Evolutionary conservation across 2,329 filamentous ascomycete genomes (phyloP), one percentile per base, ranked within the genome.

Genomic region (Orbilia ellipsospora): DNA sequence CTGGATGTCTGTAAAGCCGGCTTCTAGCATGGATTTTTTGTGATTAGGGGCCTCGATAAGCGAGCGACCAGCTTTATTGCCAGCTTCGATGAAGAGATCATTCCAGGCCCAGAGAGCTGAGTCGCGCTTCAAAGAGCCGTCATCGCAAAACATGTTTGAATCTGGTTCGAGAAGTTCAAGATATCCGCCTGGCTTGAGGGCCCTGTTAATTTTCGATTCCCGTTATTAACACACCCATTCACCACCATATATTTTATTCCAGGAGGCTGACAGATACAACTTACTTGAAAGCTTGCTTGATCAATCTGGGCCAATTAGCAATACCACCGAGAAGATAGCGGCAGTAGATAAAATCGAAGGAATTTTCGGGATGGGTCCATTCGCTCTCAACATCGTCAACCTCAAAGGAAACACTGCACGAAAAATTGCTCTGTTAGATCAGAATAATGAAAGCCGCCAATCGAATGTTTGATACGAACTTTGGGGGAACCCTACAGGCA

Each of bases 1-100:
- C 0, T 82, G 84, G 45, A 88, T 84, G 78, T 88, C 87, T 54
- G 82, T 79, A 78, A 87, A 87, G n/a, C 87, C 87, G 7, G 84
- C 84, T 28, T 85, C 72, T n/a, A 73, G 40, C 73, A 79, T 64
- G 56, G 60, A 77, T 16, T 59, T 54, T 3, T 63, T 65, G 12
- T 79, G 54, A 1, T 73, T 68, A 5, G 59, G 63, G 4, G 62
- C 77, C 23, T 77, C 66, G 18, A 65, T 66, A 42, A 80, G 62
- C 2, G 79, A 59, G 10, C 65, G 68, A 15, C 78, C 78, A 2
- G 54, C 31, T 18, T 59, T 74, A 13, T 74, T 64, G 3, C 54
- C 67, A 4, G 78, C 78, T 31, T 77, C 64, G 20, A 60, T 42
- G 15, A 74, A 76, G 16, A 78, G 60, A 15, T 55, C 55, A 42